Percentiles rank a stretch among this genome's conserved stretches.
Evolutionary conservation across 2,329 filamentous ascomycete species (phyloP).

Genomic region (Aspergillus clavatus): DNA sequence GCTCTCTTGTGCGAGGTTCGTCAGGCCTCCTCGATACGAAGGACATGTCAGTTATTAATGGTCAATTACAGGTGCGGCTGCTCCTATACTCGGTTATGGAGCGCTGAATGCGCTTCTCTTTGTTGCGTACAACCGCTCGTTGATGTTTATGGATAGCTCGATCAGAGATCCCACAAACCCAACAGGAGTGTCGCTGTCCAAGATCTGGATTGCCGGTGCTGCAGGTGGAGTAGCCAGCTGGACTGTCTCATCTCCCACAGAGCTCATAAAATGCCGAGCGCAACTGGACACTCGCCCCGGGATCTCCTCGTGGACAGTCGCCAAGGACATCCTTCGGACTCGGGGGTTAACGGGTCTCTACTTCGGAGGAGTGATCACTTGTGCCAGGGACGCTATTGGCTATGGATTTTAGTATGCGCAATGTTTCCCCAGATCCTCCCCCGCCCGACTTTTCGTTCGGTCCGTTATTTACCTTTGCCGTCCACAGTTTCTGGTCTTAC

Average conservation of each 20-base stretch:
- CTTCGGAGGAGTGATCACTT: slow-evolving; percentile 74
- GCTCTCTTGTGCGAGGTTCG: slow-evolving; percentile 39
- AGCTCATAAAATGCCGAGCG: slow-evolving; percentile 83
- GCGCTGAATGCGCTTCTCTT: slow-evolving; percentile 88
- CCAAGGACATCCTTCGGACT: slow-evolving; percentile 54
- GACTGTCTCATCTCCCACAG: slow-evolving; percentile 79
- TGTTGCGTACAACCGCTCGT: slow-evolving; percentile 82
- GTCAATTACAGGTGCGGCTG: slow-evolving; percentile 61
- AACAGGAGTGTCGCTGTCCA: slow-evolving; percentile 51
- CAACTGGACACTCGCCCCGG: slow-evolving; percentile 55
- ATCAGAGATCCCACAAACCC: slow-evolving; percentile 43
- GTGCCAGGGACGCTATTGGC: slow-evolving; percentile 78
- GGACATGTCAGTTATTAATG: slow-evolving; percentile 7
- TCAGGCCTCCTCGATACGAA: not conserved
- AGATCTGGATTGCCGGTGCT: slow-evolving; percentile 75
- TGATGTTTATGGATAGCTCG: slow-evolving; percentile 53
- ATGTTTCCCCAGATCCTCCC: slow-evolving; percentile 9
- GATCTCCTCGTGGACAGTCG: slow-evolving; percentile 60
- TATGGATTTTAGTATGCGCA: slow-evolving; percentile 79
- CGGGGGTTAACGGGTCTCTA: slow-evolving; percentile 69
- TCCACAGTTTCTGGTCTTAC: slow-evolving; percentile 75
- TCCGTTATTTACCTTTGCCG: slow-evolving; percentile 7
- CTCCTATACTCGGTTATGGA: slow-evolving; percentile 83
- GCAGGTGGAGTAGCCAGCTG: slow-evolving; percentile 79
- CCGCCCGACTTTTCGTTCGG: slow-evolving; percentile 4